Evolutionary conservation across 2,329 filamentous ascomycete species (phyloP).

Genomic region (Fusarium liriodendri): DNA sequence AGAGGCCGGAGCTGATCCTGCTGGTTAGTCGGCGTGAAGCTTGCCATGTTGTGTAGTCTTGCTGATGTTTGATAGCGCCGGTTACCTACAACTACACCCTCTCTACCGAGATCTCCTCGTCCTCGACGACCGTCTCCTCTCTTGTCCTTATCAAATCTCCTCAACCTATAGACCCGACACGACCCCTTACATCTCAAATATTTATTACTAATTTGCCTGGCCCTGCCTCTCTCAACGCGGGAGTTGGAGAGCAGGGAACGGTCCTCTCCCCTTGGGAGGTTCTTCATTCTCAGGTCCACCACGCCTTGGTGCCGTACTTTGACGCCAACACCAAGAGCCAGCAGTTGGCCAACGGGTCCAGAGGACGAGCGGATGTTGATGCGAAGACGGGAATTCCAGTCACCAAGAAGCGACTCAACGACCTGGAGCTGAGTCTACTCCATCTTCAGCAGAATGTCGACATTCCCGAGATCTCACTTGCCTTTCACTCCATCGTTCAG

Average conservation of each 20-base stretch:
- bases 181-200: constrained; percentile 88
- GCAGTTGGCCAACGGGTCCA: constrained; percentile 72
- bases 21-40: constrained; percentile 51
- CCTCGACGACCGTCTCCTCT: constrained; percentile 83
- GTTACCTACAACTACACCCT: constrained; percentile 80
- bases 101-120: constrained; percentile 83
- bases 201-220: constrained; percentile 94
- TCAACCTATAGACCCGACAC: constrained; percentile 83
- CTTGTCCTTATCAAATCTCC: constrained; percentile 92
- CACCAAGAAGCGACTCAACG: constrained; percentile 97
- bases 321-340: constrained; percentile 93
- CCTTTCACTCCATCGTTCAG: constrained; percentile 90
- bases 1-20: constrained; percentile 60
- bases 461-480: constrained; percentile 90
- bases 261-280: constrained; percentile 89
- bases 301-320: constrained; percentile 94
- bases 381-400: constrained; percentile 94
- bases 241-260: constrained; percentile 76
- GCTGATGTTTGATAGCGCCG: constrained; percentile 49
- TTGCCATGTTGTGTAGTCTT: background rate
- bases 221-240: constrained; percentile 75
- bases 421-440: constrained; percentile 88
- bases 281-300: constrained; percentile 90
- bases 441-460: constrained; percentile 98
- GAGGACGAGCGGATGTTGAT: constrained; percentile 85